Evolutionary conservation across 768 basidiomycete genomes (phyloP), one percentile per base, ranked within the genome.

Genomic region (Boletus vermiculosoides): DNA sequence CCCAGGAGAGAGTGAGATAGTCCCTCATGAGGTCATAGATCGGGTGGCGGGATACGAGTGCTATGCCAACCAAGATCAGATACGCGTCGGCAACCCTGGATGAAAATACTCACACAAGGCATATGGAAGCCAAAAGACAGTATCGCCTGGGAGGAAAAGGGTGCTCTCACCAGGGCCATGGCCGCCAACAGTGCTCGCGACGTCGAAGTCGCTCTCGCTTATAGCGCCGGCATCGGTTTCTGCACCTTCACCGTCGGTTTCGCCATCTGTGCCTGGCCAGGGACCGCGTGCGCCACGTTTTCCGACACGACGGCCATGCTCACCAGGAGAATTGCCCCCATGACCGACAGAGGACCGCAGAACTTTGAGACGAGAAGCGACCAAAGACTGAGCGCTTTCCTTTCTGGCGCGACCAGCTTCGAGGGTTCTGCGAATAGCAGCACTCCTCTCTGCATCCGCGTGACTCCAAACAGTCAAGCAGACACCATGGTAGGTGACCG

Each of bases 21-120:
- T 98, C 95, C 52, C 90, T 83, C 90, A 98, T 92, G 54, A 96
- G 80, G 68, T 95, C 93, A 74, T 95, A 97, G 61, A 97, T 91
- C 0, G 94, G 94, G 71, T 92, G 90, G 23, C 92, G 86, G 47
- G 94, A 96, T 30, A 94, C 93, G 66, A 92, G 80, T 16, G 88
- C 90, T 91, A 62, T n/a, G 42, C 57, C 50, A 47, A 50, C 2
- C 2, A 46, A 45, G 52, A 37, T 63, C 28, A 69, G 49, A 57
- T 36, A 45, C 28, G 50, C 20, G 45, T 48, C 15, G 42, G 59
- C 10, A 50, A 13, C 31, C 2, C 0, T 44, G 34, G 56, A 39
- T 44, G 56, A 52, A 60, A 20, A 25, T 18, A 79, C 87, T 72
- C 66, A 92, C 92, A 93, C 40, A 97, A 76, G 2, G 91, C 89